Evolutionary conservation across 2,329 filamentous ascomycete species (phyloP), one percentile per base, ranked within the genome.

Genomic region (Nemania diffusa): DNA sequence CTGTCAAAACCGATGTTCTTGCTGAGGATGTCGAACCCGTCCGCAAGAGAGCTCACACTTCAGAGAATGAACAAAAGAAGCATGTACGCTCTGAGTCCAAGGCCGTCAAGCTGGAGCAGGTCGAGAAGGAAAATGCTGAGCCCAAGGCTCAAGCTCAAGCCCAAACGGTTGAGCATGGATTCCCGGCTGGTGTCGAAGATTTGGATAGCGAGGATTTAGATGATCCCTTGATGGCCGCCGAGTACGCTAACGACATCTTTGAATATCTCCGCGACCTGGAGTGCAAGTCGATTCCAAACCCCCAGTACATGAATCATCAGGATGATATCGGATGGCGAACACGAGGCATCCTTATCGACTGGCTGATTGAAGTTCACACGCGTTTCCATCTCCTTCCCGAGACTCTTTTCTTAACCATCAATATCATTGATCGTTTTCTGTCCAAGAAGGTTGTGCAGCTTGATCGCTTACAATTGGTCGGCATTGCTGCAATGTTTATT

Each of bases 401-500:
- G 83, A 98, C 96, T 2, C 87, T 98, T 52, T 99, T 97, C 87
- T 88, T 99, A 42, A 91, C 94, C 52, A 93, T 97, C 86, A 99
- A 98, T 87, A 94, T 98, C 79, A 97, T 98, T 78, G 96, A 99
- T 80, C 94, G 96, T 68, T 99, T 98, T 84, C 88, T 99, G 53
- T 97, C 95, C 0, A 89, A 90, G 77, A 97, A 98, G 84, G 91
- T 97, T 34, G 96, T 99, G 52, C 93, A 97, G 82, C 90, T 99
- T 53, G 95, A 98, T 79, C 94, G 94, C 69, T 90, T 99, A 5
- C 96, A 99, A 82, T 88, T 99, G 8, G 96, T 99, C 65, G 96
- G 96, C 76, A 94, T 98, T 76, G 97, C 96, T 26, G 96, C 95
- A 80, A 98, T 99, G 96, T 98, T 98, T 84, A 97, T 98, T 77